Evolutionary conservation across 2,329 filamentous ascomycete species (phyloP), one percentile per base, ranked within the genome.

Genomic region (Westerdykella aurantiaca): DNA sequence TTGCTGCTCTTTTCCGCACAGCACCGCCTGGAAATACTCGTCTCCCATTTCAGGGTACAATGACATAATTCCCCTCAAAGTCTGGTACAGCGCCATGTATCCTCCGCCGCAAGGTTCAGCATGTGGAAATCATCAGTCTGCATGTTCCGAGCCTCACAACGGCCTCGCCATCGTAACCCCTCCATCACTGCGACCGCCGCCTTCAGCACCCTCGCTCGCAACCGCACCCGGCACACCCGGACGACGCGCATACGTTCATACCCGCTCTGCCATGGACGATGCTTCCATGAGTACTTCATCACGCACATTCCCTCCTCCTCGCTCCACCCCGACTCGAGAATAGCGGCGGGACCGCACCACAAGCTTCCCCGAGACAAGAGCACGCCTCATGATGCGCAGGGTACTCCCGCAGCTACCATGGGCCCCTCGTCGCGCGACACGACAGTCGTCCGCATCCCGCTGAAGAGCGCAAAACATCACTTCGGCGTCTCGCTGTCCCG

Each of bases 221-320:
- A 29, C 25, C 7, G 25, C 25, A 29, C 25, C 25, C 52, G 18
- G 41, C 42, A 34, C 39, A 47, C 39, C 43, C 35, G 39, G 41
- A 43, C 34, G 10, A 22, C 42, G 29, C 34, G 25, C 34, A 21
- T 39, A 46, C 44, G 40, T 43, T 34, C 12, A 41, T 39, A 48
- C 47, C 44, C 37, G 44, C 50, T 50, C 49, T 51, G 42, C 46
- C 50, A 57, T 42, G 55, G 53, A 40, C 68, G 72, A 46, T 56
- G 55, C 50, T 97, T 97, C 68, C 89, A 96, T 72, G 89, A 94
- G 57, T 97, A 98, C 73, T 98, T 98, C 68, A 88, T 97, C 47
- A 95, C 93, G 7, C 88, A 96, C 66, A 79, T 98, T 1, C 91
- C 93, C 4, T 95, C 89, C 14, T 94, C 89, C 12, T 96, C 90